phyloP scores from a whole-genome alignment of 768 basidiomycete genomes.

The Tulasnella sp. region DNA sequence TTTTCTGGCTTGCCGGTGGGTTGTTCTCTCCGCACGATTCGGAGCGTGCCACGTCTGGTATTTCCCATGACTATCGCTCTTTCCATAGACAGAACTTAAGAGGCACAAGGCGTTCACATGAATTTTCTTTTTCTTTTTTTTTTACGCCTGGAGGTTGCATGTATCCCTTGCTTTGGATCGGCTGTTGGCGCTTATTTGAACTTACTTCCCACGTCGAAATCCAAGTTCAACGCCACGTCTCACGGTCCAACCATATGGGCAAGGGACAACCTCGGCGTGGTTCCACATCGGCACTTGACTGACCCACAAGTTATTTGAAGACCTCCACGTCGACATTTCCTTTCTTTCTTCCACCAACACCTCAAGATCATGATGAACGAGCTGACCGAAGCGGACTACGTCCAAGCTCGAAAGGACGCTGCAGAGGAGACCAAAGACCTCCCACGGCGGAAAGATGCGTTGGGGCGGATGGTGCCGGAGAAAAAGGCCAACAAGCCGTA shows the following conservation, averaged over 20 bases:
- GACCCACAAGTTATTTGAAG: neutral
- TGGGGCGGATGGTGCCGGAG: slow-evolving; percentile 70
- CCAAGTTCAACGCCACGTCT: neutral
- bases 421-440: slow-evolving; percentile 32
- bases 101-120: too few relatives aligned
- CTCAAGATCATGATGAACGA: slow-evolving; percentile 12
- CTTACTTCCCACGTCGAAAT: neutral
- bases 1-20: too few relatives aligned
- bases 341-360: neutral
- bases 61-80: too few relatives aligned
- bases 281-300: neutral
- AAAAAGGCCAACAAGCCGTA: slow-evolving; percentile 87
- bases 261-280: slow-evolving; percentile 8
- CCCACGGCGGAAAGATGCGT: slow-evolving; percentile 49
- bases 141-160: too few relatives aligned
- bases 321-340: slow-evolving; percentile 3
- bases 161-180: too few relatives aligned
- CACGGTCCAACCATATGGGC: neutral
- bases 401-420: slow-evolving; percentile 14
- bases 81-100: too few relatives aligned
- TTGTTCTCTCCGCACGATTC: too few relatives aligned
- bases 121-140: too few relatives aligned
- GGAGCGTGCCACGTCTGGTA: too few relatives aligned
- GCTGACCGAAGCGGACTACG: slow-evolving; percentile 15
- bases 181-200: too few relatives aligned